Evolutionary conservation across 345 rosid genomes (phyloP).

Genomic region (Eucalyptus cloeziana): DNA sequence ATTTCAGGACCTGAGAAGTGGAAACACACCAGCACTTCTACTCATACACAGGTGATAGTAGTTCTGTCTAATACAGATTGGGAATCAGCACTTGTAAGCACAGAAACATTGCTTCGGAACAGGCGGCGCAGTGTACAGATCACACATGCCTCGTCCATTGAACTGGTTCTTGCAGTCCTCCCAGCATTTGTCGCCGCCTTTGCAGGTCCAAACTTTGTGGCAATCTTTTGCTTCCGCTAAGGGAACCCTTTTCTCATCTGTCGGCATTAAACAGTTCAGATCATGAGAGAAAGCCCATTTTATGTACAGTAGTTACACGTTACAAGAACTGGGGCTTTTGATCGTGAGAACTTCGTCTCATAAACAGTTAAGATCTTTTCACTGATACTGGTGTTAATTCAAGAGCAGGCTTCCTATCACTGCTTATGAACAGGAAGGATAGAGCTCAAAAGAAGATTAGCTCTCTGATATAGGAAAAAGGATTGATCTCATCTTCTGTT

Average conservation of each 20-base stretch:
- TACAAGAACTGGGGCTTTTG: neutral
- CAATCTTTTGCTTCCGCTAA: conserved; percentile 13
- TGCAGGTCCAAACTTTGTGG: conserved; percentile 22
- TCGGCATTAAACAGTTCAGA: neutral
- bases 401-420: neutral
- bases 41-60: neutral
- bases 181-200: conserved; percentile 12
- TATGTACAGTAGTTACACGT: neutral
- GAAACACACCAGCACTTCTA: neutral
- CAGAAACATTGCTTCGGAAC: conserved; percentile 29
- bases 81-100: conserved; percentile 8
- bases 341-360: neutral
- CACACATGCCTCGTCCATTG: conserved; percentile 13
- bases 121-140: conserved; percentile 10
- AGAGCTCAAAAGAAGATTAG: neutral
- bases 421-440: neutral
- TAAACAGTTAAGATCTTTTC: neutral
- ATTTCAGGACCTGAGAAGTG: neutral
- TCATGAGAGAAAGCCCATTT: neutral
- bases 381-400: neutral
- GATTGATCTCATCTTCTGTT: neutral
- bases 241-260: neutral
- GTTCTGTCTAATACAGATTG: neutral
- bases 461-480: neutral
- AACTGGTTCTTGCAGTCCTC: conserved; percentile 10